Base-by-base conservation (phyloP, 345 rosid species). In the Eucalyptus albens region DNA sequence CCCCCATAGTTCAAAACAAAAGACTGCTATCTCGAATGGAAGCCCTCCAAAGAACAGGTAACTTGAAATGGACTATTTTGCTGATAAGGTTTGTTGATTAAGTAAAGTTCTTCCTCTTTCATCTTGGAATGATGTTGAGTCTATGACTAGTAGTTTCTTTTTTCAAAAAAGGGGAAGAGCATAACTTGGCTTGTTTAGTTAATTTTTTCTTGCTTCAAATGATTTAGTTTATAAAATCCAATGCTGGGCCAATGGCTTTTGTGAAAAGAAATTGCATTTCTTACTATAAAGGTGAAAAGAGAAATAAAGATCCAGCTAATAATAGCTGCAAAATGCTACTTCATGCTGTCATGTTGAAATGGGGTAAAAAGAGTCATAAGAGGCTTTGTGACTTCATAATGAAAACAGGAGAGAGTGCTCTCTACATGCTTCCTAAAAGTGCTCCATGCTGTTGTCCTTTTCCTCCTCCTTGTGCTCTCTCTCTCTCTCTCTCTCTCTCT, bases 31-130 rank as follows among this genome's bases (percentile, higher is more conserved):
- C 95, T 17, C 94, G 98, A 93, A 90, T 98, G 97, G 94, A 96
- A 93, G 95, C 97, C 47, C 99, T 98, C 44, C 95, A 92, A 96
- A 97, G 94, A 95, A 98, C 99, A 90, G 99, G 99, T 97, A 92
- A 26, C 8, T 80, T 40, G 37, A 59, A 87, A 55, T 87, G 17
- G 86, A 15, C 33, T 45, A 77, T 42, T 83, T 87, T 89, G 47
- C 90, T 55, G 86, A 89, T 19, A 6, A 50, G 3, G 33, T 49
- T n/a, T 80, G 55, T 86, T 89, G 47, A 86, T 80, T 56, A 86
- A 22, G 56, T 22, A 17, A 86, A 86, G 33, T 87, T 53, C 55
- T 65, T 24, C 24, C 47, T 77, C 47, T 77, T 77, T 77, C 47
- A 4, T 77, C 83, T 77, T 77, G 27, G 83, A 22, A 33, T 77